phyloP scores from a whole-genome alignment of 2,329 filamentous ascomycete species.

The Pyrenochaeta sp. region DNA sequence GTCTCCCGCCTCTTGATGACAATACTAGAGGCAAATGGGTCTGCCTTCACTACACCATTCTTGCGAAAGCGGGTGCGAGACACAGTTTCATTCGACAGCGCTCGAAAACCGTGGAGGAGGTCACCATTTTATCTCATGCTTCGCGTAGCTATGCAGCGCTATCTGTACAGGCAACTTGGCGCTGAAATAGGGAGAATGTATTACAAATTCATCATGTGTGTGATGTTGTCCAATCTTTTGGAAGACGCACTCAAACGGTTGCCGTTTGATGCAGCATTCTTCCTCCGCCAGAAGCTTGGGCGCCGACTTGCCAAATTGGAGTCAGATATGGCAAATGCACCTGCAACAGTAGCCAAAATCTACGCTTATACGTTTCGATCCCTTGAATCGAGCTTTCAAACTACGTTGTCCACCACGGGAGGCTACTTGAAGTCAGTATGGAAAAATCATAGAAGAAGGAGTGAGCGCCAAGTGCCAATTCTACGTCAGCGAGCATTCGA shows the following conservation, averaged over 20 bases:
- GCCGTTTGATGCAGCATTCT: conserved; percentile 47
- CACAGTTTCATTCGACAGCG: conserved; percentile 63
- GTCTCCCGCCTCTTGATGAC: conserved; percentile 69
- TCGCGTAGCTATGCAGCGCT: conserved; percentile 65
- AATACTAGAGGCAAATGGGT: conserved; percentile 65
- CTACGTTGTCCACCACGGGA: conserved; percentile 16
- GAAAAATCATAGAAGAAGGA: conserved; percentile 26
- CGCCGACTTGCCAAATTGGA: conserved; percentile 68
- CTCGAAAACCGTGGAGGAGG: conserved; percentile 67
- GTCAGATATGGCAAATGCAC: conserved; percentile 35
- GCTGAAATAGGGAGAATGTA: conserved; percentile 54
- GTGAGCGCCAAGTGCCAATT: conserved; percentile 50
- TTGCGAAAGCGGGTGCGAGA: conserved; percentile 69
- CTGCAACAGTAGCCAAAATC: not conserved
- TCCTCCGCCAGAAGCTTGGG: conserved; percentile 63
- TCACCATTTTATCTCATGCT: conserved; percentile 69
- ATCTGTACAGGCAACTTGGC: conserved; percentile 56
- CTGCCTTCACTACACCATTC: conserved; percentile 39
- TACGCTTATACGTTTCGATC: conserved; percentile 3
- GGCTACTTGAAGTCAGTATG: conserved; percentile 30
- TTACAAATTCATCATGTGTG: conserved; percentile 68
- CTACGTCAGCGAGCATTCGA: conserved; percentile 51
- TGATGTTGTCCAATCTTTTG: conserved; percentile 59
- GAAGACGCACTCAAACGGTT: conserved; percentile 45
- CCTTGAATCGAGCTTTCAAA: conserved; percentile 20